A percentile compares a stretch with the other conserved stretches of the same genome.
These are phyloP conservation scores for Stereum hirsutum DNA, from an alignment of 1,284 basidiomycete genomes.

Conservation along the genomic window DNA sequence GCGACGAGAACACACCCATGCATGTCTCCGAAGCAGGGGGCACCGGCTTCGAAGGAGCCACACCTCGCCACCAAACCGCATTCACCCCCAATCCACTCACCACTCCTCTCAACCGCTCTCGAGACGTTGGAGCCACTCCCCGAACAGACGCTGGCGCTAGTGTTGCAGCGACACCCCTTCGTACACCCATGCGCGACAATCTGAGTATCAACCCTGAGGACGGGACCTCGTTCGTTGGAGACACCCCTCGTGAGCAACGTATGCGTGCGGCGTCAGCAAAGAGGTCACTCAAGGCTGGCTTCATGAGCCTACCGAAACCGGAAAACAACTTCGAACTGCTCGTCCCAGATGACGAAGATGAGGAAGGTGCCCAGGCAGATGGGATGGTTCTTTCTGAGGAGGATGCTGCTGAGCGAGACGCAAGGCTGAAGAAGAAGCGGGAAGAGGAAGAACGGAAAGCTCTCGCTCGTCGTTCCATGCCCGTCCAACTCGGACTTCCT, in stretches of 20 bases:
- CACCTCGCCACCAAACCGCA: slow-evolving; percentile 78
- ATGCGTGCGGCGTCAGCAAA: slow-evolving; percentile 56
- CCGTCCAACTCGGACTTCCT: slow-evolving; percentile 80
- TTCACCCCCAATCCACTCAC: slow-evolving; percentile 95
- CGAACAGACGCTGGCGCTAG: slow-evolving; percentile 32
- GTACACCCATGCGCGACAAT: slow-evolving; percentile 88
- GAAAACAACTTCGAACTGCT: slow-evolving; percentile 98
- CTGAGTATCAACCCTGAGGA: slow-evolving; percentile 80
- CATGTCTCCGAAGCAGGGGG: slow-evolving; percentile 65
- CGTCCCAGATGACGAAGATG: slow-evolving; percentile 79
- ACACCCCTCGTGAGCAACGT: slow-evolving; percentile 72
- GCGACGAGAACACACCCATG: slow-evolving; percentile 93
- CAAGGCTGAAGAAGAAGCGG: slow-evolving; percentile 53
- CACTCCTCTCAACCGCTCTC: slow-evolving; percentile 59
- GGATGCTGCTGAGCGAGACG: slow-evolving; percentile 92
- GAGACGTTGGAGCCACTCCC: slow-evolving; percentile 57
- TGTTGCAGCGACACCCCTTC: slow-evolving; percentile 60
- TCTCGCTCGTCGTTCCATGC: slow-evolving; percentile 74
- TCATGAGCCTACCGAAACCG: slow-evolving; percentile 81
- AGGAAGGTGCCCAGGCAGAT: slow-evolving; percentile 34
- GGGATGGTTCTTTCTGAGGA: slow-evolving; percentile 49
- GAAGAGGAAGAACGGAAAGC: slow-evolving; percentile 76
- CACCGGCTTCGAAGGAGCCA: slow-evolving; percentile 87
- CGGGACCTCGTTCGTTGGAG: slow-evolving; percentile 41
- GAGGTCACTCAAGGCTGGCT: slow-evolving; percentile 72